Evolutionary conservation across 306 rosid genomes (phyloP).

Genomic region (Rosa rugosa): DNA sequence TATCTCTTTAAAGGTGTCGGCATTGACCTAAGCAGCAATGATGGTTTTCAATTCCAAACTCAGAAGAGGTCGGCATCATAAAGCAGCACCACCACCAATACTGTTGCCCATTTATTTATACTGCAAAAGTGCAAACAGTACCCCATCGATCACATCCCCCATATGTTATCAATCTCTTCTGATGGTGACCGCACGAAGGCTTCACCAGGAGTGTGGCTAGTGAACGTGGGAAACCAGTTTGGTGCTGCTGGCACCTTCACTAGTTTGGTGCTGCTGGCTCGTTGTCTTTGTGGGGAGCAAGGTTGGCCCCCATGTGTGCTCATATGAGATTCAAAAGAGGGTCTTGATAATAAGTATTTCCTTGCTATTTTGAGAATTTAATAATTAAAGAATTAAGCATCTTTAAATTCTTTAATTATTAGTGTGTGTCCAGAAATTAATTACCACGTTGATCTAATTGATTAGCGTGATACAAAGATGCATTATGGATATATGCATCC

Average conservation of each 20-base stretch:
- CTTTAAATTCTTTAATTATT: neutral
- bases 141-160: neutral
- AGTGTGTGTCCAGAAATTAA: neutral
- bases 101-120: neutral
- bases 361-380: neutral
- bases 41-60: neutral
- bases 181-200: neutral
- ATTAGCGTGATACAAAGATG: neutral
- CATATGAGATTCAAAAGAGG: neutral
- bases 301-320: neutral
- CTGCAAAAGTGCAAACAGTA: neutral
- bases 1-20: neutral
- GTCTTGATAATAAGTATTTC: neutral
- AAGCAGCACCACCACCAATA: neutral
- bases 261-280: conserved; percentile 7
- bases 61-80: neutral
- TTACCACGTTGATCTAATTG: neutral
- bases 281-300: conserved; percentile 3
- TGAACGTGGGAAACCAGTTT: conserved; percentile 25
- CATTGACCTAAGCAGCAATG: neutral
- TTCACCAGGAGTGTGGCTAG: neutral
- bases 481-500: neutral
- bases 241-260: conserved; percentile 15
- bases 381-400: neutral
- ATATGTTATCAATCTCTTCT: neutral